These are phyloP conservation scores for Pseudogymnoascus sp. DNA, from an alignment of 2,329 filamentous ascomycete species.

Conservation along the genomic window DNA sequence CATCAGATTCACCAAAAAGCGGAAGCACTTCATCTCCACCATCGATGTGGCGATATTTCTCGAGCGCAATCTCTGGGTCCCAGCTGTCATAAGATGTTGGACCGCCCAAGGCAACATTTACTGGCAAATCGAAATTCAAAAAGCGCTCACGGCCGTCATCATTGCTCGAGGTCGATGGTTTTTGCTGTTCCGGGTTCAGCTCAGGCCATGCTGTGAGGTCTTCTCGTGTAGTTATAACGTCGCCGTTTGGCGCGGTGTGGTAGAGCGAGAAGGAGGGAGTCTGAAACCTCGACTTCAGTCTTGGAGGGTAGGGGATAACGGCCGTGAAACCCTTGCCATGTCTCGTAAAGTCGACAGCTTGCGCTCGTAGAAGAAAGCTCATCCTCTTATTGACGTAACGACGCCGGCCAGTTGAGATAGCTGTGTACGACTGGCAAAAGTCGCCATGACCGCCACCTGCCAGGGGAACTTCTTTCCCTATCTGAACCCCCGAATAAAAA, in stretches of 20 bases:
- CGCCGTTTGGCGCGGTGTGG: slow-evolving; percentile 15
- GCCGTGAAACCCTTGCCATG: slow-evolving; percentile 19
- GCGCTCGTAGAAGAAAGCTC: slow-evolving; percentile 33
- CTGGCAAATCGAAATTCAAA: slow-evolving; percentile 15
- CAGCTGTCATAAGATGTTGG: slow-evolving; percentile 16
- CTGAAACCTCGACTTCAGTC: slow-evolving; percentile 20
- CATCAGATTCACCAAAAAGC: slow-evolving; percentile 47
- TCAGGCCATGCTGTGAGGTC: slow-evolving; percentile 27
- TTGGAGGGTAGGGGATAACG: slow-evolving; percentile 24
- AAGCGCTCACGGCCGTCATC: not conserved
- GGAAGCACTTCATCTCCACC: slow-evolving; percentile 40
- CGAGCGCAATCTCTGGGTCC: slow-evolving; percentile 24
- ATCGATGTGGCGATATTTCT: slow-evolving; percentile 35
- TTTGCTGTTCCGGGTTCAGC: slow-evolving; percentile 17
- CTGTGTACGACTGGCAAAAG: slow-evolving; percentile 19
- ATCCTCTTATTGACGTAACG: slow-evolving; percentile 37
- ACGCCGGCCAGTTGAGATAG: slow-evolving; percentile 37
- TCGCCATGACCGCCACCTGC: slow-evolving; percentile 25
- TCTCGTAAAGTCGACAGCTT: slow-evolving; percentile 16
- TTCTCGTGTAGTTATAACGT: slow-evolving; percentile 22
- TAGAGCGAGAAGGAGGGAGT: slow-evolving; percentile 30
- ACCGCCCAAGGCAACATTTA: slow-evolving; percentile 10
- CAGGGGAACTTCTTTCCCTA: slow-evolving; percentile 25
- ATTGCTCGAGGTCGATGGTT: not conserved
- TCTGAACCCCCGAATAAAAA: slow-evolving; percentile 31